Evolutionary conservation across 768 basidiomycete genomes (phyloP).

Genomic region (Macrolepiota dolichaula): DNA sequence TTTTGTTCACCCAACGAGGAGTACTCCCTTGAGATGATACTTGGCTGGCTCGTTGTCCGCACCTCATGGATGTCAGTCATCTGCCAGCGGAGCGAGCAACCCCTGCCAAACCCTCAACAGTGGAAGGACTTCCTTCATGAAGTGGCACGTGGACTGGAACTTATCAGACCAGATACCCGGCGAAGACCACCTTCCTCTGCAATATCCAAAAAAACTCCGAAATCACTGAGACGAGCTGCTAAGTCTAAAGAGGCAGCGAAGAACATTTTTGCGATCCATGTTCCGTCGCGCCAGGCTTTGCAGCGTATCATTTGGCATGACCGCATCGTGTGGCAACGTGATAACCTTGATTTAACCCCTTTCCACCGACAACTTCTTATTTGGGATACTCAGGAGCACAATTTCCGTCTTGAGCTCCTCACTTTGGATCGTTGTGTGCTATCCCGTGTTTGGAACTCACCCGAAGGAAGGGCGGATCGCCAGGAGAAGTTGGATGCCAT

Average conservation of each 20-base stretch:
- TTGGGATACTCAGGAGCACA: constrained; percentile 16
- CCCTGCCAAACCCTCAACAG: neutral
- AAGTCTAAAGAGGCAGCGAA: neutral
- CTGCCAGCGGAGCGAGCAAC: neutral
- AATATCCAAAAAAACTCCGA: neutral
- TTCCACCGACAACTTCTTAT: neutral
- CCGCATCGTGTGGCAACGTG: neutral
- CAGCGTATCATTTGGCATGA: neutral
- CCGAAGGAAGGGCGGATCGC: neutral
- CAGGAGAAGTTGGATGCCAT: neutral
- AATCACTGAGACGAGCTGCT: neutral
- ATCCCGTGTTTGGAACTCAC: neutral
- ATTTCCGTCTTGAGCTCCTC: constrained; percentile 15
- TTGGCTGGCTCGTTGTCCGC: neutral
- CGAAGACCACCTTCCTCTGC: neutral
- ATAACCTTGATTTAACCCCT: neutral
- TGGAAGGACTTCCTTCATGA: neutral
- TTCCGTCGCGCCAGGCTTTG: neutral
- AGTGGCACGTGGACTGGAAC: neutral
- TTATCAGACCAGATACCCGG: neutral
- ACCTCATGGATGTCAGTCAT: neutral
- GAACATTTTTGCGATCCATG: neutral
- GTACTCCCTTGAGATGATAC: neutral
- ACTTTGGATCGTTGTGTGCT: constrained; percentile 10
- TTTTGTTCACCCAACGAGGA: neutral